Percentiles rank a stretch among this genome's conserved stretches.
Conservation (phyloP, 2,329 filamentous ascomycete genomes). For the Aspergillus phoenicis region DNA sequence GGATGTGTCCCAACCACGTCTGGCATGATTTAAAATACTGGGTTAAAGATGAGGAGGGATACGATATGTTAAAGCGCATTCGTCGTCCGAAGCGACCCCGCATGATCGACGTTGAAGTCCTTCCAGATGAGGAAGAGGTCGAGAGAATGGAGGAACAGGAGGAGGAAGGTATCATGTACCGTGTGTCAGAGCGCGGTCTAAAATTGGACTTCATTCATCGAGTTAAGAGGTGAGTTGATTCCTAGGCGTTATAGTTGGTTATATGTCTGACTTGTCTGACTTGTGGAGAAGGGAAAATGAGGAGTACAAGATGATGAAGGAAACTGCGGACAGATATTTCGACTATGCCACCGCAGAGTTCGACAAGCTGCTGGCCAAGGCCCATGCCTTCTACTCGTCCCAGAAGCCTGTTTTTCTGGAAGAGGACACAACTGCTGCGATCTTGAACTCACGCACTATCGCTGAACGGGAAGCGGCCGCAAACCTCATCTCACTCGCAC, state of each 20-base stretch:
- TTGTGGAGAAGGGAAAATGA: slow-evolving; percentile 24
- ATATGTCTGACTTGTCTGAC: slow-evolving; percentile 15
- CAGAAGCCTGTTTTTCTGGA: slow-evolving; percentile 21
- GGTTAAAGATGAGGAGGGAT: slow-evolving; percentile 56
- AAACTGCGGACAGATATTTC: slow-evolving; percentile 24
- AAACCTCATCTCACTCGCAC: slow-evolving; percentile 36
- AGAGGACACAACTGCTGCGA: slow-evolving; percentile 23
- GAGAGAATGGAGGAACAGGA: slow-evolving; percentile 60
- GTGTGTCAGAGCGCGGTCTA: slow-evolving; percentile 65
- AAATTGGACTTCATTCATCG: slow-evolving; percentile 72
- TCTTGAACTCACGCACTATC: slow-evolving; percentile 29
- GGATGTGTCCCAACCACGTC: slow-evolving; percentile 86
- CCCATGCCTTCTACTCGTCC: slow-evolving; percentile 32
- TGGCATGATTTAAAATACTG: slow-evolving; percentile 66
- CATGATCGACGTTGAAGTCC: slow-evolving; percentile 68
- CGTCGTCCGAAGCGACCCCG: slow-evolving; percentile 50
- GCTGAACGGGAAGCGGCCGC: slow-evolving; percentile 37
- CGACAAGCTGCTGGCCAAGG: slow-evolving; percentile 29
- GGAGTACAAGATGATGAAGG: slow-evolving; percentile 23
- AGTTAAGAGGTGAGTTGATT: slow-evolving; percentile 49
- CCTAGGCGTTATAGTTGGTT: not conserved
- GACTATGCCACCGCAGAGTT: slow-evolving; percentile 29
- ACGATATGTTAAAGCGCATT: slow-evolving; percentile 45
- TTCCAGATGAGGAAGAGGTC: slow-evolving; percentile 57
- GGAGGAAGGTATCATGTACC: slow-evolving; percentile 67